phyloP scores from a whole-genome alignment of 257 asterid genomes.

The Plantago major region DNA sequence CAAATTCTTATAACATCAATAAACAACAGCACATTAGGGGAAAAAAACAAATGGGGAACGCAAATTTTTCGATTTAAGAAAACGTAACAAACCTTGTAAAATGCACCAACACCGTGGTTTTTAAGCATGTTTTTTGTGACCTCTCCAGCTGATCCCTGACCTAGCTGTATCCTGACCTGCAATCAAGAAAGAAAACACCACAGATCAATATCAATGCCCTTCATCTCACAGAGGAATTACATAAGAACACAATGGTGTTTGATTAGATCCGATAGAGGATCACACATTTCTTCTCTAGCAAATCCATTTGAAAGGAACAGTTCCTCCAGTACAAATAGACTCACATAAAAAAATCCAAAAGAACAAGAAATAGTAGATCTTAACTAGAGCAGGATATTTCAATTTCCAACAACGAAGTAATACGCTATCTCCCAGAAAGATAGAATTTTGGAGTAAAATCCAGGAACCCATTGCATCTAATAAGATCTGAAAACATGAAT shows the following conservation, averaged over 20 bases:
- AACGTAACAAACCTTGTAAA: constrained; percentile 93
- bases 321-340: neutral
- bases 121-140: constrained; percentile 75
- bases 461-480: neutral
- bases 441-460: neutral
- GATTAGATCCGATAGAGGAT: constrained; percentile 25
- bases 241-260: constrained; percentile 1
- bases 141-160: constrained; percentile 85
- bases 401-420: too few relatives aligned
- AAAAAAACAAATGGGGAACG: neutral
- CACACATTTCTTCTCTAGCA: constrained; percentile 2
- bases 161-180: constrained; percentile 96
- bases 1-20: neutral
- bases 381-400: too few relatives aligned
- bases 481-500: neutral
- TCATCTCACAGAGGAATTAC: constrained; percentile 2
- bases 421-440: neutral
- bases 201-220: constrained; percentile 20
- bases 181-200: constrained; percentile 16
- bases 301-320: neutral
- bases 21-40: constrained; percentile 1
- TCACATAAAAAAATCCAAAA: too few relatives aligned
- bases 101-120: constrained; percentile 79
- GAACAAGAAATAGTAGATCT: too few relatives aligned
- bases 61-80: too few relatives aligned